These are phyloP conservation scores for Colletotrichum sp. DNA, from an alignment of 2,329 filamentous ascomycete genomes.

Conservation along the genomic window DNA sequence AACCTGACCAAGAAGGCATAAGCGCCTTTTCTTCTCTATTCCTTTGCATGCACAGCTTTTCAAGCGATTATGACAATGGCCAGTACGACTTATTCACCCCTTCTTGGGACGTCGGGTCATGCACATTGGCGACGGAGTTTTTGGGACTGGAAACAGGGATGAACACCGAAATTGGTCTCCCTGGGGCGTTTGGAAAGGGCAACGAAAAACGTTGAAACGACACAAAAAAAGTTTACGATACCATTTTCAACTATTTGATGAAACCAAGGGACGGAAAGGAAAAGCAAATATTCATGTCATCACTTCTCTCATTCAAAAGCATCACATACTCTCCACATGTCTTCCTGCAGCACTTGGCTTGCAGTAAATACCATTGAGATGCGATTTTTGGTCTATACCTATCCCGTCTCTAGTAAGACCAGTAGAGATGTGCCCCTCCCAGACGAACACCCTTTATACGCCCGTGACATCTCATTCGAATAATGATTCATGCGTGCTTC, in stretches of 20 bases:
- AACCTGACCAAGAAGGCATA: conserved; percentile 56
- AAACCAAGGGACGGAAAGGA: not conserved
- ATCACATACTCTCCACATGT: not conserved
- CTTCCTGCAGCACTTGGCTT: not conserved
- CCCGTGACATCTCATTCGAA: not conserved
- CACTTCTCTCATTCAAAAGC: not conserved
- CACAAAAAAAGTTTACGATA: conserved; percentile 18
- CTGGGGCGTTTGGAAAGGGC: not conserved
- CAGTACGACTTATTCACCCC: not conserved
- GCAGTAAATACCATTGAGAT: not conserved
- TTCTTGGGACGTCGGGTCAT: not conserved
- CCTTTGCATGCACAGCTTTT: not conserved
- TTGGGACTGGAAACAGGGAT: not conserved
- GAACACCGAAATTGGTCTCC: not conserved
- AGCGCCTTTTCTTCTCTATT: not conserved
- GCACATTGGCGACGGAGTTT: not conserved
- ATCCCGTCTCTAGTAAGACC: not conserved
- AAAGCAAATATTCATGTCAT: not conserved
- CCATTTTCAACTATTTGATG: not conserved
- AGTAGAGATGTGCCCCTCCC: not conserved
- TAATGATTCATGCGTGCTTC: not conserved
- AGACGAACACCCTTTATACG: not conserved
- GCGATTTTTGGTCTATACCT: not conserved
- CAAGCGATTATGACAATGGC: not conserved
- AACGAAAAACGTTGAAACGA: conserved; percentile 14